A percentile compares a stretch with the other conserved stretches of the same genome.
Evolutionary conservation across 73 alveolate genomes (phyloP).

Genomic region (Uronychia setigera): DNA sequence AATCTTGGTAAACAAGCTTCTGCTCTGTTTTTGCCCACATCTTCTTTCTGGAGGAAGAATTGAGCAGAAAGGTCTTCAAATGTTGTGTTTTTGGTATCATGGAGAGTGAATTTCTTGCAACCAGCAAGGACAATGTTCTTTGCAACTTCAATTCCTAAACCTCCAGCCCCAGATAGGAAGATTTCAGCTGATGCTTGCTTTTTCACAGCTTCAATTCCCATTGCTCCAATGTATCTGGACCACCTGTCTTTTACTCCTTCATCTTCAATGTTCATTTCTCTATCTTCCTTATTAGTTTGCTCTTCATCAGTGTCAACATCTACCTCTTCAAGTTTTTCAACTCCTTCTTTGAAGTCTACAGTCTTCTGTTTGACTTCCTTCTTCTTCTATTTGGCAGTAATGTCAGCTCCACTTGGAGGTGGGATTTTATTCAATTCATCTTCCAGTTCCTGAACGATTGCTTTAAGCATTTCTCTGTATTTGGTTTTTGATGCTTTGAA

Average conservation of each 20-base stretch:
- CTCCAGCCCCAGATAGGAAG: conserved; percentile 88
- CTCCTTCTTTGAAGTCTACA: conserved; percentile 56
- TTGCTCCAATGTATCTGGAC: conserved; percentile 97
- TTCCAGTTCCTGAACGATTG: conserved; percentile 70
- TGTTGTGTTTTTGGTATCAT: conserved; percentile 75
- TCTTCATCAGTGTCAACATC: conserved; percentile 86
- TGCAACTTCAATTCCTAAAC: conserved; percentile 94
- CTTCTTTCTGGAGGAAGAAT: conserved; percentile 87
- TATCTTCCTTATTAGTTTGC: conserved; percentile 45
- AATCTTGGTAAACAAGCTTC: conserved; percentile 72
- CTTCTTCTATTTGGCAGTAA: conserved; percentile 29
- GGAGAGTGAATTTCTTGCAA: conserved; percentile 84
- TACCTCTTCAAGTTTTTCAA: conserved; percentile 78
- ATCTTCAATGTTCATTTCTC: conserved; percentile 81
- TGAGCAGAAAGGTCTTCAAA: conserved; percentile 78
- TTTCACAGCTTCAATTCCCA: conserved; percentile 98
- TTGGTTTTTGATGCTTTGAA: conserved; percentile 52
- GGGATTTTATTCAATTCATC: conserved; percentile 70
- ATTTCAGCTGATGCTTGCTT: conserved; percentile 88
- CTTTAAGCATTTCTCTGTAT: conserved; percentile 60
- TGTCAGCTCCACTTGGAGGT: conserved; percentile 54
- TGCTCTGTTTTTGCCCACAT: conserved; percentile 83
- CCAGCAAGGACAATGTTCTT: conserved; percentile 94
- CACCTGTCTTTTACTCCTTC: conserved; percentile 95
- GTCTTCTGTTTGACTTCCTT: conserved; percentile 62